Conservation (phyloP, 2,329 filamentous ascomycete species). For the Pseudogymnoascus sp. region DNA sequence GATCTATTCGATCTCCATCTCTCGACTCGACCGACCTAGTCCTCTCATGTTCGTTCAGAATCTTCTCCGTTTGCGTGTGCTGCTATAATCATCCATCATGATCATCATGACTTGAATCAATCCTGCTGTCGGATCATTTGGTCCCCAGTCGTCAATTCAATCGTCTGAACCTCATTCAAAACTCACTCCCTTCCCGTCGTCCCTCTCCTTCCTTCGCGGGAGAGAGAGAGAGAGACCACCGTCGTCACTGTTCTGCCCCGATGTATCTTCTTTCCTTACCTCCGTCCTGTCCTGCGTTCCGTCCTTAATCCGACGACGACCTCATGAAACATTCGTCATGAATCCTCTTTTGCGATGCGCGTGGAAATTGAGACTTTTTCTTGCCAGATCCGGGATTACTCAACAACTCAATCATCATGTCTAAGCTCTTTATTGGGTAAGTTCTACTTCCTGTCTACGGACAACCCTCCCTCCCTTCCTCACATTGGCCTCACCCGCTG, state of each 20-base stretch:
- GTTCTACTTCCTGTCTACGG: constrained; percentile 25
- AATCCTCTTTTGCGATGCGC: constrained; percentile 27
- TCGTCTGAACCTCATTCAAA: not conserved
- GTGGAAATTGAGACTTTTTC: constrained; percentile 31
- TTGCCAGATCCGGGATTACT: constrained; percentile 23
- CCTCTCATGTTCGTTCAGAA: not conserved
- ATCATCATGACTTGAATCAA: constrained; percentile 12
- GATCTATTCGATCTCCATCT: not conserved
- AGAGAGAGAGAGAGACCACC: not conserved
- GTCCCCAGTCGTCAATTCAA: constrained; percentile 9
- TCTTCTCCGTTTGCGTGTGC: constrained; percentile 11
- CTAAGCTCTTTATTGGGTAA: constrained; percentile 93
- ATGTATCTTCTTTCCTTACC: constrained; percentile 29
- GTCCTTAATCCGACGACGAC: constrained; percentile 13
- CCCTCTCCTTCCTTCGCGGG: not conserved
- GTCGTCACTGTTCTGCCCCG: constrained; percentile 19
- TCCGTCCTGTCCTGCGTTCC: constrained; percentile 23
- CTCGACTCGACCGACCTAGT: not conserved
- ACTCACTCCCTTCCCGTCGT: constrained; percentile 9
- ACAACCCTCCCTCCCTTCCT: not conserved
- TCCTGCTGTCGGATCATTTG: constrained; percentile 5
- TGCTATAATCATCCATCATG: not conserved
- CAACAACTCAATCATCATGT: constrained; percentile 50
- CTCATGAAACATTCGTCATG: constrained; percentile 21
- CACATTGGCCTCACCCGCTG: not conserved